These are phyloP conservation scores for Proliferodiscus dingleyae DNA, from an alignment of 2,329 filamentous ascomycete genomes.

Conservation along the genomic window DNA sequence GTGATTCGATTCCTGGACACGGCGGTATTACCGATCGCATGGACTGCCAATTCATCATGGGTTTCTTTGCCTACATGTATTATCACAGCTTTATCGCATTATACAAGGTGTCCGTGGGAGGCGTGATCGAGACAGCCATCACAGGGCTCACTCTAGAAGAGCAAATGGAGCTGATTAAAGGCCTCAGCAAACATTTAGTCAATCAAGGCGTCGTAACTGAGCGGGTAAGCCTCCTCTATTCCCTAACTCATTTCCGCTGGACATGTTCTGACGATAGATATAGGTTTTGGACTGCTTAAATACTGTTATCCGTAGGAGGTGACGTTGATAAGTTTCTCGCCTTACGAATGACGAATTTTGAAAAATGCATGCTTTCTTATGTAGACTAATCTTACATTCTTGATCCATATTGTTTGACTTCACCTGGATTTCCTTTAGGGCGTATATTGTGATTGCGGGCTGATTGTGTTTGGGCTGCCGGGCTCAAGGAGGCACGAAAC, in stretches of 20 bases:
- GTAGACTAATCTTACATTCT: slow-evolving; percentile 24
- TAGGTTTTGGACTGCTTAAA: slow-evolving; percentile 29
- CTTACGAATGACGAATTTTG: slow-evolving; percentile 25
- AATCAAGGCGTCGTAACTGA: slow-evolving; percentile 50
- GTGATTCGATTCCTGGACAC: slow-evolving; percentile 94
- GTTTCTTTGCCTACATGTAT: slow-evolving; percentile 97
- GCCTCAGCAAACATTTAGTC: slow-evolving; percentile 57
- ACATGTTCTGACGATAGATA: too few relatives aligned
- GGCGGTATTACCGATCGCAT: slow-evolving; percentile 98
- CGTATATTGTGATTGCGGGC: slow-evolving; percentile 2
- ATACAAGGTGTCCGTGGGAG: slow-evolving; percentile 78
- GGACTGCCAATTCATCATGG: slow-evolving; percentile 99
- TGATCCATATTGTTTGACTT: slow-evolving; percentile 11
- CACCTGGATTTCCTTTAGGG: slow-evolving; percentile 16
- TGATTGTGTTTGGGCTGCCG: neutral
- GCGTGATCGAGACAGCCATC: slow-evolving; percentile 86
- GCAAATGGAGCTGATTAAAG: slow-evolving; percentile 74
- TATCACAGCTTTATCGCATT: slow-evolving; percentile 95
- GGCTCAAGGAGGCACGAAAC: neutral
- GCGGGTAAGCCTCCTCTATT: slow-evolving; percentile 23
- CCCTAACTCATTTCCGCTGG: too few relatives aligned
- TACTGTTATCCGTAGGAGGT: slow-evolving; percentile 22
- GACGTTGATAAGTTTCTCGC: slow-evolving; percentile 14
- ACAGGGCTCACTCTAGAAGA: slow-evolving; percentile 83
- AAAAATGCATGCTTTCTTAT: slow-evolving; percentile 15